A percentile compares a stretch with the other conserved stretches of the same genome.
Evolutionary conservation across 2,329 filamentous ascomycete genomes (phyloP).

Genomic region (Phaeosphaeriaceae sp.): DNA sequence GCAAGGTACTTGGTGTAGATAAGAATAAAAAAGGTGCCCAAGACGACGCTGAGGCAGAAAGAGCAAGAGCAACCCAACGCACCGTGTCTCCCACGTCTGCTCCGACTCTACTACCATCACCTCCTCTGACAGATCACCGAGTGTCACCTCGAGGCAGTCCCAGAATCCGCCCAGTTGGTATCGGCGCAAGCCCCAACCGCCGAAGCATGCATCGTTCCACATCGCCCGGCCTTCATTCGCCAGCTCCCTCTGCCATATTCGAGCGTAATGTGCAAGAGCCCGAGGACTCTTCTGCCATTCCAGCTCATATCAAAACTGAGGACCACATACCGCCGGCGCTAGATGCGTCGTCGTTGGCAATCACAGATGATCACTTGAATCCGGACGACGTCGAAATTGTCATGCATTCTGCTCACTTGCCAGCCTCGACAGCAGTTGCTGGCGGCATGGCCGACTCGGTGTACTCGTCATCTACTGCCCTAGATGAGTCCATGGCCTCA

Average conservation of each 20-base stretch:
- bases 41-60: conserved; percentile 16
- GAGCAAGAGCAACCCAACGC: conserved; percentile 10
- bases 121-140: conserved; percentile 39
- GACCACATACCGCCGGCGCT: conserved; percentile 91
- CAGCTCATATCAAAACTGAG: conserved; percentile 90
- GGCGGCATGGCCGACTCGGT: conserved; percentile 43
- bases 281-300: conserved; percentile 83
- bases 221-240: conserved; percentile 80
- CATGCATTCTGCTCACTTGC: conserved; percentile 83
- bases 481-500: conserved; percentile 35
- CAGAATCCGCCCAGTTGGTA: conserved; percentile 40
- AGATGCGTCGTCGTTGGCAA: conserved; percentile 88
- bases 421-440: conserved; percentile 70
- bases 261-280: conserved; percentile 90
- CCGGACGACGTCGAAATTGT: conserved; percentile 93
- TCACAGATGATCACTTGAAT: conserved; percentile 83
- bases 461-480: conserved; percentile 40
- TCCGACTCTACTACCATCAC: conserved; percentile 38
- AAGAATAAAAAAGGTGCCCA: conserved; percentile 41
- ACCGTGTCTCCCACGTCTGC: conserved; percentile 28
- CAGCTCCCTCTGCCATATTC: conserved; percentile 80
- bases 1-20: conserved; percentile 45
- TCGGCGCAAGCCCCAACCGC: conserved; percentile 66
- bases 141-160: conserved; percentile 46
- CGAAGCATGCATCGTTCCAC: conserved; percentile 63